Conservation (phyloP, 2,329 filamentous ascomycete genomes). For the Amylocarpus encephaloides region DNA sequence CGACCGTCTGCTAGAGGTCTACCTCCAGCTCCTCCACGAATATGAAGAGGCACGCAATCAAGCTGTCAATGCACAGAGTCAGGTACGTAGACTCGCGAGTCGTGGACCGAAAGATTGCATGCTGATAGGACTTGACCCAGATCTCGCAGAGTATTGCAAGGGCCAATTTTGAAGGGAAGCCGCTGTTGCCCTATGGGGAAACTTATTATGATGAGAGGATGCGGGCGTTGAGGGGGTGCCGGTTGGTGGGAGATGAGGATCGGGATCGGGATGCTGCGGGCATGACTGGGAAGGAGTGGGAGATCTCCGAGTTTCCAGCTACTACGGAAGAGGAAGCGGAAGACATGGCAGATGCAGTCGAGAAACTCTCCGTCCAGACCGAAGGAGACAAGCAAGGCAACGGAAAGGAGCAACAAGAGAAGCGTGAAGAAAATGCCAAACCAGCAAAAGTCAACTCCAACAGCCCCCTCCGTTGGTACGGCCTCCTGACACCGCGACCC, state of each 20-base stretch:
- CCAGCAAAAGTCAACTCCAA: neutral
- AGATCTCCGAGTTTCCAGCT: neutral
- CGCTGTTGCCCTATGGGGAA: constrained; percentile 57
- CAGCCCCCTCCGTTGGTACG: constrained; percentile 54
- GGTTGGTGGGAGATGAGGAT: neutral
- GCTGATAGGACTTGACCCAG: constrained; percentile 10
- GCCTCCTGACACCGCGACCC: constrained; percentile 43
- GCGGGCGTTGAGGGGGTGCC: constrained; percentile 47
- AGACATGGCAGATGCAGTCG: neutral
- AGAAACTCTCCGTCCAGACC: constrained; percentile 22
- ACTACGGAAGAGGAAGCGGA: neutral
- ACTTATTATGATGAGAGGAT: constrained; percentile 70
- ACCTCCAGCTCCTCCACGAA: constrained; percentile 59
- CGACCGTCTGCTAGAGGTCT: constrained; percentile 57
- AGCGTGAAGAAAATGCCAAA: neutral
- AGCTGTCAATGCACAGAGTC: constrained; percentile 48
- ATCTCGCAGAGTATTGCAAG: constrained; percentile 47
- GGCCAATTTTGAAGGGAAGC: constrained; percentile 65
- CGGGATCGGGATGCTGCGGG: too few relatives aligned
- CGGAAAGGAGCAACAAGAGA: constrained; percentile 2
- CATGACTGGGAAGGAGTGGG: neutral
- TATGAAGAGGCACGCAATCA: constrained; percentile 55
- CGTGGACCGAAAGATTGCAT: neutral
- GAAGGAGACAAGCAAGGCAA: neutral
- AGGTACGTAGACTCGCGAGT: constrained; percentile 32